These are phyloP conservation scores for Vitis hybrid DNA, from an alignment of 177 flowering plant genomes.

Conservation along the genomic window DNA sequence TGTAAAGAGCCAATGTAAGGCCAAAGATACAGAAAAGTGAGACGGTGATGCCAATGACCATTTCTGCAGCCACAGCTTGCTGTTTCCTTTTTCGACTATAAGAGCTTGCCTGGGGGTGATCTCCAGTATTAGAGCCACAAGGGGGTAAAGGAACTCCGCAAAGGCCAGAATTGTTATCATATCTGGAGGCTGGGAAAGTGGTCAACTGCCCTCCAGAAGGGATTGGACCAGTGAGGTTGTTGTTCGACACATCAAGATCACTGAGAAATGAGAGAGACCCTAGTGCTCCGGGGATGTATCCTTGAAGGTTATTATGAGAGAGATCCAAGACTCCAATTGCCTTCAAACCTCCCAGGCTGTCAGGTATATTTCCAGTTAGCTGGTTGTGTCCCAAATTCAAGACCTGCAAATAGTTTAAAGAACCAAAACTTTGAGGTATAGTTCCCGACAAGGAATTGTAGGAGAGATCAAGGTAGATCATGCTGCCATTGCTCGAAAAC, in stretches of 20 bases:
- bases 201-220: constrained; percentile 82
- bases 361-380: constrained; percentile 64
- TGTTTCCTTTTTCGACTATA: constrained; percentile 26
- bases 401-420: constrained; percentile 63
- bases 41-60: constrained; percentile 51
- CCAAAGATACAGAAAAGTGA: constrained; percentile 49
- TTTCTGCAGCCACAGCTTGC: constrained; percentile 42
- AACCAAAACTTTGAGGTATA: constrained; percentile 62
- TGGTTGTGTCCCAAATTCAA: constrained; percentile 76
- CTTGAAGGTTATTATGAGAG: constrained; percentile 71
- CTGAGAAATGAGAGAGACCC: constrained; percentile 68
- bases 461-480: constrained; percentile 87
- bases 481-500: constrained; percentile 60
- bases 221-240: constrained; percentile 70
- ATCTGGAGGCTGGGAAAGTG: constrained; percentile 77
- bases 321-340: constrained; percentile 68
- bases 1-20: constrained; percentile 44
- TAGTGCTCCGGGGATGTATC: constrained; percentile 61
- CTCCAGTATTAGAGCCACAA: constrained; percentile 41
- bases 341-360: constrained; percentile 59
- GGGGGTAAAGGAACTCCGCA: constrained; percentile 83
- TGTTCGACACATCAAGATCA: constrained; percentile 87
- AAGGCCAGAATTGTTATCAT: constrained; percentile 81
- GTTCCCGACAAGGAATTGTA: constrained; percentile 69
- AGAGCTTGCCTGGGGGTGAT: constrained; percentile 16